A percentile compares a stretch with the other conserved stretches of the same genome.
Evolutionary conservation across 2,329 filamentous ascomycete genomes (phyloP).

Genomic region (Rugonectria rugulosa): DNA sequence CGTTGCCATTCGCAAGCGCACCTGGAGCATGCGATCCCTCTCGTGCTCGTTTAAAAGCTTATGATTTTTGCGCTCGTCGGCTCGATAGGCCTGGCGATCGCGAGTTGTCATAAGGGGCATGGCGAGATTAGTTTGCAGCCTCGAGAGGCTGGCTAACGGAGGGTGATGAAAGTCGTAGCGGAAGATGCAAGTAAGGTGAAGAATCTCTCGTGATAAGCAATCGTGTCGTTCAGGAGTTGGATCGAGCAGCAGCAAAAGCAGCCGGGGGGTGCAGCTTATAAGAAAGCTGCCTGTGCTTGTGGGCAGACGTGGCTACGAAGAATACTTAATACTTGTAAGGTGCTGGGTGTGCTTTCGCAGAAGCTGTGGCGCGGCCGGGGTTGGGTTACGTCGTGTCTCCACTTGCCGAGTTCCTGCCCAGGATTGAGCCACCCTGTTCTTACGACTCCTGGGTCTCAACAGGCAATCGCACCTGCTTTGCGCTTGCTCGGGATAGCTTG

Average conservation of each 20-base stretch:
- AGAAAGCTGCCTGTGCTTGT: conserved; percentile 26
- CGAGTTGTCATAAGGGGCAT: conserved; percentile 46
- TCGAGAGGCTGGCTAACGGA: conserved; percentile 36
- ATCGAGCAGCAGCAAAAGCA: conserved; percentile 20
- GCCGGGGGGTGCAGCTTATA: conserved; percentile 34
- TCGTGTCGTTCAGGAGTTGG: conserved; percentile 13
- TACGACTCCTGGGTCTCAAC: conserved; percentile 1
- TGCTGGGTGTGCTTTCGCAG: conserved; percentile 29
- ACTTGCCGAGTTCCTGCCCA: conserved; percentile 24
- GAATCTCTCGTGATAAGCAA: conserved; percentile 4
- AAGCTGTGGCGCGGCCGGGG: conserved; percentile 32
- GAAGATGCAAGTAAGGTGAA: not conserved
- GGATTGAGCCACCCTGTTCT: conserved; percentile 20
- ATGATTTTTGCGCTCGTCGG: conserved; percentile 48
- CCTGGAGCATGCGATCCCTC: conserved; percentile 47
- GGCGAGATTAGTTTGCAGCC: conserved; percentile 37
- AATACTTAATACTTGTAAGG: conserved; percentile 31
- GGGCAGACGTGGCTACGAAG: conserved; percentile 35
- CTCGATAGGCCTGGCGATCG: conserved; percentile 50
- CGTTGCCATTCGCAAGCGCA: conserved; percentile 29
- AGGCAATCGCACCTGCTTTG: conserved; percentile 23
- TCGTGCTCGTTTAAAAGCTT: conserved; percentile 46
- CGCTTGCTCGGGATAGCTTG: conserved; percentile 19
- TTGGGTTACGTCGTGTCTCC: conserved; percentile 39
- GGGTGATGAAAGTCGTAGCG: not conserved